Base-by-base conservation (phyloP, 2,329 filamentous ascomycete genomes). In the Talaromyces albobiverticillius region DNA sequence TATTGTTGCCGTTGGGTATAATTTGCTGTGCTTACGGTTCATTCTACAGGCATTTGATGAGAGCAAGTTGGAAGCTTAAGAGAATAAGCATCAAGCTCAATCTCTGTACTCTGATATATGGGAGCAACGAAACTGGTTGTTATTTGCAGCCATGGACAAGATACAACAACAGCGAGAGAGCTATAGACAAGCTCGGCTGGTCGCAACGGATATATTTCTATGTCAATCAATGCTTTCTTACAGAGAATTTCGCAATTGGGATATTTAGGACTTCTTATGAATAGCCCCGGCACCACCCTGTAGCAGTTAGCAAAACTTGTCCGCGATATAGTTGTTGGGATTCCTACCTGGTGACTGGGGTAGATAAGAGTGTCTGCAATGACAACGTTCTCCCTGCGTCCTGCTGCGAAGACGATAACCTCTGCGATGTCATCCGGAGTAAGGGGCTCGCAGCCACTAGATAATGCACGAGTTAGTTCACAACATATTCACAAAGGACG, bases 401-500 rank as follows among this genome's bases (percentile, higher is more conserved):
- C 87, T 3, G 88, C 90, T 2, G 88, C 81, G 67, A 96, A 96
- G 7, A 96, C 91, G 31, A 96, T 80, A 26, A 95, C 81, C 75
- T 96, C 92, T 11, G 92, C 92, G 66, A 96, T 91, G 66, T 96
- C 92, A 47, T 94, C 89, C 0, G 89, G 88, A 0, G 90, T 95
- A 62, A 96, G 78, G 38, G 92, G 91, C 61, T 95, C 88, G 61
- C 83, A 86, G 49, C 86, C 87, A 55, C 86, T 88, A 59, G 51
- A n/a, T n/a, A n/a, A n/a, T n/a, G 23, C 23, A 53, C 10, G n/a
- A 29, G n/a, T 23, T 23, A 43, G 25, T 14, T 20, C 4, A 34
- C 18, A 26, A 14, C n/a, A 55, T 34, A 8, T n/a, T 7, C 2
- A 20, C 3, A 9, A 34, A 29, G n/a, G 14, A 10, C 8, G 13